These are phyloP conservation scores for Misopates orontium DNA, from an alignment of 257 asterid genomes.

Conservation along the genomic window DNA sequence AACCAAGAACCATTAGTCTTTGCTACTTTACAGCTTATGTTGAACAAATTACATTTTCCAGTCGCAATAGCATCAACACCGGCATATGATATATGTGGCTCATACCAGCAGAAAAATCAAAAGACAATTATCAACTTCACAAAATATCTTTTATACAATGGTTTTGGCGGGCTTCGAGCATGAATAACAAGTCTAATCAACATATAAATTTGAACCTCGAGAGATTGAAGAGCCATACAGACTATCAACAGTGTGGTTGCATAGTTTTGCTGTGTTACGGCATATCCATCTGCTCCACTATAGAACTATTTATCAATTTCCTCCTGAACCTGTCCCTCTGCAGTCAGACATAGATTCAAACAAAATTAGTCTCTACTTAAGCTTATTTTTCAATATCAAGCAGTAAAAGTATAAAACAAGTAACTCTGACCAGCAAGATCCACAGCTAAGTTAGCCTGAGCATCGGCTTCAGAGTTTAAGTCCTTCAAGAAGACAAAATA, in stretches of 20 bases:
- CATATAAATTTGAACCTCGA: not conserved
- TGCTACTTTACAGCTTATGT: no score
- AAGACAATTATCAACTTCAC: not conserved
- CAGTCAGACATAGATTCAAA: slow-evolving; percentile 21
- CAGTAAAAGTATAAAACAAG: not conserved
- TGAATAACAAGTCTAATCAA: not conserved
- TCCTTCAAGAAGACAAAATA: slow-evolving; percentile 48
- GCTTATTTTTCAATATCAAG: not conserved
- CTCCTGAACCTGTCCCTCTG: slow-evolving; percentile 80
- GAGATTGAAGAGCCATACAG: not conserved
- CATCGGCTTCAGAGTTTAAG: slow-evolving; percentile 89
- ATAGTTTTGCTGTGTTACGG: no score
- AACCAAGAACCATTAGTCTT: not conserved
- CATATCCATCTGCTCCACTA: not conserved
- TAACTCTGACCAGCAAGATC: slow-evolving; percentile 68
- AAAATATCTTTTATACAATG: not conserved
- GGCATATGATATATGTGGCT: not conserved
- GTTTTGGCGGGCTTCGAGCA: not conserved
- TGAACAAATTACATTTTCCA: not conserved
- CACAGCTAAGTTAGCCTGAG: slow-evolving; percentile 87
- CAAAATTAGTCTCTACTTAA: not conserved
- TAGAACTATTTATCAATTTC: slow-evolving; percentile 52
- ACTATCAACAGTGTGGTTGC: not conserved
- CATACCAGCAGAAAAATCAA: not conserved
- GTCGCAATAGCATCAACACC: not conserved